Evolutionary conservation across 2,329 filamentous ascomycete species (phyloP).

Genomic region (Metarhizium rileyi): DNA sequence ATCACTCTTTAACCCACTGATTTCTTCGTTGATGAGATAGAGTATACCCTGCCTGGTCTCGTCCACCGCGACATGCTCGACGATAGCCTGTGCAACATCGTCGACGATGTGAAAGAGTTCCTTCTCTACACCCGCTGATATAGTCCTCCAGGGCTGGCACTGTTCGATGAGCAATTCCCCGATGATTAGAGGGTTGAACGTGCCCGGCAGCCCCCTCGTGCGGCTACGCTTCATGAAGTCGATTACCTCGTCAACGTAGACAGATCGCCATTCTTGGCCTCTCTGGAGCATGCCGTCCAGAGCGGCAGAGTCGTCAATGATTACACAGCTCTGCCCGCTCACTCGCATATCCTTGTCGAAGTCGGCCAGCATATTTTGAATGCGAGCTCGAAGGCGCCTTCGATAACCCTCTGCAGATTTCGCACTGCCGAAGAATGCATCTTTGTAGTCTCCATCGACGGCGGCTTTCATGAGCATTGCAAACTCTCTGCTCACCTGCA

Average conservation of each 20-base stretch:
- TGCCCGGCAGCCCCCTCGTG: constrained; percentile 48
- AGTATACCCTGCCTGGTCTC: constrained; percentile 9
- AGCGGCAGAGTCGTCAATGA: constrained; percentile 14
- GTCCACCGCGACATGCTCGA: constrained; percentile 9
- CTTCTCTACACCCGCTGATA: constrained; percentile 21
- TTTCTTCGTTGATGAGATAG: constrained; percentile 10
- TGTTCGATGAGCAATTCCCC: constrained; percentile 51
- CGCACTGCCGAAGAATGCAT: constrained; percentile 36
- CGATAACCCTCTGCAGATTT: constrained; percentile 21
- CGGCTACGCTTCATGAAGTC: constrained; percentile 13
- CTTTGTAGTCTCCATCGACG: constrained; percentile 40
- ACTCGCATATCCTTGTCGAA: constrained; percentile 43
- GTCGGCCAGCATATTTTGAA: constrained; percentile 31
- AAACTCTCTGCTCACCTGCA: constrained; percentile 34
- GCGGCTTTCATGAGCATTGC: constrained; percentile 34
- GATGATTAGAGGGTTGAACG: constrained; percentile 50
- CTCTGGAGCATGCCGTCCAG: not conserved
- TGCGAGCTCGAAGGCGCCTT: constrained; percentile 41
- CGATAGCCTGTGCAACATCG: constrained; percentile 4
- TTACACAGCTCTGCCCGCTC: constrained; percentile 16
- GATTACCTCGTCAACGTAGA: constrained; percentile 14
- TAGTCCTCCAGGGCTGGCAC: constrained; percentile 40
- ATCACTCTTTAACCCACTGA: constrained; percentile 11
- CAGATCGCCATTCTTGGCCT: not conserved
- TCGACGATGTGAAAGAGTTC: constrained; percentile 7